These are phyloP conservation scores for Termitomyces sp. DNA, from an alignment of 768 basidiomycete genomes.

Conservation along the genomic window DNA sequence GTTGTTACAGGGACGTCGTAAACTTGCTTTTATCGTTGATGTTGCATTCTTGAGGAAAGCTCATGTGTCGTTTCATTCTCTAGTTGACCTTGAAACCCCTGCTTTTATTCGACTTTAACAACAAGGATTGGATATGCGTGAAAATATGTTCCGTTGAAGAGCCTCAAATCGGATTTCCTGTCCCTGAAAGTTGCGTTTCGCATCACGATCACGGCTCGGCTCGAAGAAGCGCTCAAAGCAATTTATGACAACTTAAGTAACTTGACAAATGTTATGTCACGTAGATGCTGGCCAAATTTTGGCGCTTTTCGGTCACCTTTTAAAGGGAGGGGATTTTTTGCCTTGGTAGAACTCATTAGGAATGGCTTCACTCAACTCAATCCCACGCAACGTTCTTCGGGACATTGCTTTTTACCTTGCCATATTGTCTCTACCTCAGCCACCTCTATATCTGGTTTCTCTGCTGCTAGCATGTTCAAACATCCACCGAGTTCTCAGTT, in stretches of 20 bases:
- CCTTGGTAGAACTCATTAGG: constrained; percentile 26
- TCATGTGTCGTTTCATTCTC: neutral
- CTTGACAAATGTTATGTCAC: constrained; percentile 9
- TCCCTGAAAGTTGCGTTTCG: neutral
- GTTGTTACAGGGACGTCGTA: constrained; percentile 4
- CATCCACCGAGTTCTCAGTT: constrained; percentile 42
- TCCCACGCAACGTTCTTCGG: constrained; percentile 59
- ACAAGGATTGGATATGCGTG: neutral
- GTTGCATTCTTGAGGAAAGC: neutral
- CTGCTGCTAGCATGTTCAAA: constrained; percentile 46
- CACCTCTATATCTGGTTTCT: constrained; percentile 40
- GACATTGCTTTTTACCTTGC: constrained; percentile 50
- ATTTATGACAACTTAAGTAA: neutral
- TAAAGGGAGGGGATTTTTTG: neutral
- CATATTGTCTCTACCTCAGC: constrained; percentile 33
- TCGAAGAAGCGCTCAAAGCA: neutral
- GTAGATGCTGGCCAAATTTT: neutral
- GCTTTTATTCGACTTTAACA: neutral
- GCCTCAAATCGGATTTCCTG: neutral
- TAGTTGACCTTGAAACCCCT: neutral
- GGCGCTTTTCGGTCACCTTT: constrained; percentile 3
- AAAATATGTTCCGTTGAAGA: neutral
- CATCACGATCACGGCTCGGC: neutral
- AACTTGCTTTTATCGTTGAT: neutral
- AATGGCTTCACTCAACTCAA: constrained; percentile 43